phyloP scores from a whole-genome alignment of 768 basidiomycete species.

The Tephrocybe sp. region DNA sequence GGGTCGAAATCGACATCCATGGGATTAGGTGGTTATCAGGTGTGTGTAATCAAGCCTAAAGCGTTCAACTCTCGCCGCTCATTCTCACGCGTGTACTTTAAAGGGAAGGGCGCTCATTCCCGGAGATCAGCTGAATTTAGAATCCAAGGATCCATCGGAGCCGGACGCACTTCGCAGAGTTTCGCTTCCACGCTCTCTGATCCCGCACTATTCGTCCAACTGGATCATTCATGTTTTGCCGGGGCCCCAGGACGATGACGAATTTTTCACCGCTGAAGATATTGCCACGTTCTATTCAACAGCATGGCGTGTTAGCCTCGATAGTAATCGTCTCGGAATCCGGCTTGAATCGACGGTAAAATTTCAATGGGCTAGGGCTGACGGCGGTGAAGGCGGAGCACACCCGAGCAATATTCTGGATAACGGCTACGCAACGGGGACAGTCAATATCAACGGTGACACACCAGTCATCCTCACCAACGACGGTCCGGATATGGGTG shows the following conservation, averaged over 20 bases:
- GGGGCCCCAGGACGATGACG: conserved; percentile 61
- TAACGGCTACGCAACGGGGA: conserved; percentile 54
- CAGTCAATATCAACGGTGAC: conserved; percentile 65
- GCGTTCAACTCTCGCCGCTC: neutral
- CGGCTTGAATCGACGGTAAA: conserved; percentile 44
- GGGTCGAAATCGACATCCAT: conserved; percentile 66
- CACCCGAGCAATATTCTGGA: conserved; percentile 70
- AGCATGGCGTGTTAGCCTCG: conserved; percentile 49
- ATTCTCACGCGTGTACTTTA: conserved; percentile 4
- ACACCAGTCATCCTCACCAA: conserved; percentile 63
- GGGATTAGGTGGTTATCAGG: conserved; percentile 61
- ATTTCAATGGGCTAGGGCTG: conserved; percentile 52
- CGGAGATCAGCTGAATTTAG: conserved; percentile 51
- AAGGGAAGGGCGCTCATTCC: conserved; percentile 50
- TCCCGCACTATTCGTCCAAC: conserved; percentile 44
- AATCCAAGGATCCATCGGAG: conserved; percentile 22
- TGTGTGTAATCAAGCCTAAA: conserved; percentile 17
- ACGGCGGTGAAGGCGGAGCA: conserved; percentile 64
- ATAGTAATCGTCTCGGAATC: conserved; percentile 64
- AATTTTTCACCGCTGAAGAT: conserved; percentile 50
- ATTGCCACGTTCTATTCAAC: conserved; percentile 49
- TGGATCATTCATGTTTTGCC: conserved; percentile 55
- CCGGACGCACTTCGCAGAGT: conserved; percentile 12
- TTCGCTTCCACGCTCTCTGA: conserved; percentile 25
- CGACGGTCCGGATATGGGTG: conserved; percentile 65